Evolutionary conservation across 139 green algal species (phyloP).

Genomic region (Haematococcus sp.): DNA sequence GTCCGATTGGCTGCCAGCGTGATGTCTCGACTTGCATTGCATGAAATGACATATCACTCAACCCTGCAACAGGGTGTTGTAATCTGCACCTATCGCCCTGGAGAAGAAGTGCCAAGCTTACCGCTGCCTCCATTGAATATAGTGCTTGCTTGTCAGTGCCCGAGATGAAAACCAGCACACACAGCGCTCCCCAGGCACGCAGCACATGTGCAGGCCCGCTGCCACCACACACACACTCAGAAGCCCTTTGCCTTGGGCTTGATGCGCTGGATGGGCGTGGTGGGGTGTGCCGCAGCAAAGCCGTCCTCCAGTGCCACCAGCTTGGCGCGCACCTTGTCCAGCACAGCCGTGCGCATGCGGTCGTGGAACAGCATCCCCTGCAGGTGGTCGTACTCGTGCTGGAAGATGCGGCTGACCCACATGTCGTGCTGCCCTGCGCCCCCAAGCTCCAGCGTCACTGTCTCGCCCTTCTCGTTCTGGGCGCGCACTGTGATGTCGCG

Average conservation of each 20-base stretch:
- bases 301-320: constrained; percentile 68
- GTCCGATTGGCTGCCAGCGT: no score
- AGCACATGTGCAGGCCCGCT: no score
- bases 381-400: constrained; percentile 97
- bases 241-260: constrained; percentile 39
- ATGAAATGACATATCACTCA: no score
- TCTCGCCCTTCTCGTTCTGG: constrained; percentile 77
- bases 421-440: not conserved
- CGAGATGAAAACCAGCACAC: no score
- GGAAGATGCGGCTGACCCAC: constrained; percentile 92
- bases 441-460: constrained; percentile 56
- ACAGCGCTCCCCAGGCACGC: no score
- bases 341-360: constrained; percentile 62
- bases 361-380: constrained; percentile 83
- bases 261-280: constrained; percentile 52
- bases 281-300: constrained; percentile 61
- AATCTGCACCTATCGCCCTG: no score
- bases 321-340: constrained; percentile 48
- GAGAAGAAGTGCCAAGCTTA: no score
- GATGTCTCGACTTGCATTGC: no score
- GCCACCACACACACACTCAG: not conserved
- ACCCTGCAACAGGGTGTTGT: no score
- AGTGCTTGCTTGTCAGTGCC: no score
- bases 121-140: no score
- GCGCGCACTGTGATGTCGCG: constrained; percentile 79